A percentile compares a stretch with the other conserved stretches of the same genome.
Evolutionary conservation across 2,329 filamentous ascomycete genomes (phyloP).

Genomic region (Tolypocladium ovalisporum): DNA sequence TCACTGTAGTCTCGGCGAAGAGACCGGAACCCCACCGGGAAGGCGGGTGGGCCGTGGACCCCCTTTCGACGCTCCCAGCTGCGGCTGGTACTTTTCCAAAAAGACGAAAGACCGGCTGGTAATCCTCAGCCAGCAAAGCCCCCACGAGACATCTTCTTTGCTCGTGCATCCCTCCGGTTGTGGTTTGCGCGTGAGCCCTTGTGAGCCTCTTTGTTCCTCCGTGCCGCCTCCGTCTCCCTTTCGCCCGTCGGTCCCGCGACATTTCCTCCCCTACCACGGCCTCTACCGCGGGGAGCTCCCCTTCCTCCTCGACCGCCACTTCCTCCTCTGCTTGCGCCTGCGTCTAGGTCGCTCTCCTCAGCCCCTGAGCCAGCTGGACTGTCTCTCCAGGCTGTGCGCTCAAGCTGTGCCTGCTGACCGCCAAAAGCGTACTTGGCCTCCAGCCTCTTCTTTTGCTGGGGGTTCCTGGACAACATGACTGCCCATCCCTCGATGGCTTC

Average conservation of each 20-base stretch:
- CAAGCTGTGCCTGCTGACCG: constrained; percentile 55
- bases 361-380: constrained; percentile 42
- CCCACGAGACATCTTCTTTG: constrained; percentile 52
- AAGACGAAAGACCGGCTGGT: background rate
- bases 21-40: background rate
- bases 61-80: background rate
- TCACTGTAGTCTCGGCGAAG: background rate
- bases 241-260: constrained; percentile 56
- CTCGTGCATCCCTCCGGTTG: constrained; percentile 63
- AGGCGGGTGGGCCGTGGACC: background rate
- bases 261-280: constrained; percentile 44
- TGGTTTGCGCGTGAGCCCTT: constrained; percentile 80
- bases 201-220: constrained; percentile 69
- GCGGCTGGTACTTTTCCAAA: too few relatives aligned
- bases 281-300: constrained; percentile 31
- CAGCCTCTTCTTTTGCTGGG: constrained; percentile 55
- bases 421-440: constrained; percentile 60
- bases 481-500: constrained; percentile 93
- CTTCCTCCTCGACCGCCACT: constrained; percentile 17
- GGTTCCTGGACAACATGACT: constrained; percentile 69
- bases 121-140: constrained; percentile 23
- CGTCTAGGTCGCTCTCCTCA: constrained; percentile 42
- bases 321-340: constrained; percentile 33
- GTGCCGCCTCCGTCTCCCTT: constrained; percentile 59
- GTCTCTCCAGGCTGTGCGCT: constrained; percentile 53